A percentile compares a stretch with the other conserved stretches of the same genome.
phyloP scores from a whole-genome alignment of 129 eudicot species.

The Pseudognaphalium luteoalbum region DNA sequence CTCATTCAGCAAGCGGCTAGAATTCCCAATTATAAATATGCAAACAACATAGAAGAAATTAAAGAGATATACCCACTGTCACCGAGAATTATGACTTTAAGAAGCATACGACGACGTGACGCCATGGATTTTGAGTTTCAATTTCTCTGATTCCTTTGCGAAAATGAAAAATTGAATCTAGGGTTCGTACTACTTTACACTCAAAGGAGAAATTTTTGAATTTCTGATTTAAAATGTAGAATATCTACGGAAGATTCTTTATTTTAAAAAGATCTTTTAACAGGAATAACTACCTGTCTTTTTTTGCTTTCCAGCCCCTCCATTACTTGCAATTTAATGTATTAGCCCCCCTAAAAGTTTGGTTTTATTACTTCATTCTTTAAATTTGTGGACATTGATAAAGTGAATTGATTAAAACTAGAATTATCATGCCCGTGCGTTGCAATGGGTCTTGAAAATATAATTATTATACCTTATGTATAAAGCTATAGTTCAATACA shows the following conservation, averaged over 20 bases:
- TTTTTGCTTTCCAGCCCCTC: constrained; percentile 10
- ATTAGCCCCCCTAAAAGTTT: neutral
- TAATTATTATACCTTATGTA: too few relatives aligned
- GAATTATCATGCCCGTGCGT: too few relatives aligned
- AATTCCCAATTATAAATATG: neutral
- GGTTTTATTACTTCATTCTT: too few relatives aligned
- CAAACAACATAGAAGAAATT: neutral
- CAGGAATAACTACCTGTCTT: constrained; percentile 30
- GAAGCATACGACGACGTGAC: constrained; percentile 66
- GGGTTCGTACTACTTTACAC: constrained; percentile 29
- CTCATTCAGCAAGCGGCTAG: constrained; percentile 10
- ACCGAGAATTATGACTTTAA: constrained; percentile 72
- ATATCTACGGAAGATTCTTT: constrained; percentile 16
- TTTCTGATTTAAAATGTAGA: constrained; percentile 5
- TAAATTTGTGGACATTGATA: too few relatives aligned
- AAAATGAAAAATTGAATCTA: constrained; percentile 12
- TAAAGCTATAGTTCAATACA: too few relatives aligned
- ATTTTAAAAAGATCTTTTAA: constrained; percentile 9
- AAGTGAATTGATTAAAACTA: too few relatives aligned
- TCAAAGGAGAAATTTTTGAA: constrained; percentile 8
- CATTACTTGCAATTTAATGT: neutral
- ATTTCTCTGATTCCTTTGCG: neutral
- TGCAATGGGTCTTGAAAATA: too few relatives aligned
- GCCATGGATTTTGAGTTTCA: constrained; percentile 47
- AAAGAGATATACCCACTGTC: constrained; percentile 58